Conservation (phyloP, 1,284 basidiomycete species). For the Mycosarcoma mackinlayi region DNA sequence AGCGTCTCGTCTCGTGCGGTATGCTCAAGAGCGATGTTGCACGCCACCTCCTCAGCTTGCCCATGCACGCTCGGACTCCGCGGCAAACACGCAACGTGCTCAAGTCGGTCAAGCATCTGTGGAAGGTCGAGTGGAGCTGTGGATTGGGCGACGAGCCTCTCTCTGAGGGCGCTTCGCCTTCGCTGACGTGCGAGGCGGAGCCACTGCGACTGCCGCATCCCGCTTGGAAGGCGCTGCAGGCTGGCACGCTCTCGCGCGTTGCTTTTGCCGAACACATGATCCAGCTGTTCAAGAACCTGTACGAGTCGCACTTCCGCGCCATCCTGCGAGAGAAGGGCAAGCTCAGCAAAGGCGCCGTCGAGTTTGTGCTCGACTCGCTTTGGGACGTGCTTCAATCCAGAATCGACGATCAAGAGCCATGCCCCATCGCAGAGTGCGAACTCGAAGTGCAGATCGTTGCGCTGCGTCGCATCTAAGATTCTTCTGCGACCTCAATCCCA, state of each 20-base stretch:
- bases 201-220: conserved; percentile 68
- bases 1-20: conserved; percentile 69
- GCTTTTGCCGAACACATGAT: conserved; percentile 68
- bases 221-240: conserved; percentile 68
- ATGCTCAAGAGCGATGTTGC: conserved; percentile 69
- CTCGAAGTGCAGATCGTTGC: conserved; percentile 68
- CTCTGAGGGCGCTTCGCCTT: conserved; percentile 16
- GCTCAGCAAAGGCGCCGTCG: conserved; percentile 67
- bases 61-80: conserved; percentile 68
- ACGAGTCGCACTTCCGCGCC: conserved; percentile 68
- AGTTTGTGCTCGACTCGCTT: conserved; percentile 68
- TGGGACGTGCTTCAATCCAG: conserved; percentile 67
- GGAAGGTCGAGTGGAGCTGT: conserved; percentile 68
- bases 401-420: conserved; percentile 34
- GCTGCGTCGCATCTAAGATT: conserved; percentile 53
- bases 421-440: conserved; percentile 63
- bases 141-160: conserved; percentile 54
- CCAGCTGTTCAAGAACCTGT: conserved; percentile 69
- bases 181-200: conserved; percentile 50
- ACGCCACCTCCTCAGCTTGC: conserved; percentile 67
- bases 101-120: conserved; percentile 65
- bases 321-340: conserved; percentile 67
- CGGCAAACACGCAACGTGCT: conserved; percentile 68
- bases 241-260: conserved; percentile 66
- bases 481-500: no score